Evolutionary conservation across 345 rosid species (phyloP), one percentile per base, ranked within the genome.

Genomic region (Stellera chamaejasme): DNA sequence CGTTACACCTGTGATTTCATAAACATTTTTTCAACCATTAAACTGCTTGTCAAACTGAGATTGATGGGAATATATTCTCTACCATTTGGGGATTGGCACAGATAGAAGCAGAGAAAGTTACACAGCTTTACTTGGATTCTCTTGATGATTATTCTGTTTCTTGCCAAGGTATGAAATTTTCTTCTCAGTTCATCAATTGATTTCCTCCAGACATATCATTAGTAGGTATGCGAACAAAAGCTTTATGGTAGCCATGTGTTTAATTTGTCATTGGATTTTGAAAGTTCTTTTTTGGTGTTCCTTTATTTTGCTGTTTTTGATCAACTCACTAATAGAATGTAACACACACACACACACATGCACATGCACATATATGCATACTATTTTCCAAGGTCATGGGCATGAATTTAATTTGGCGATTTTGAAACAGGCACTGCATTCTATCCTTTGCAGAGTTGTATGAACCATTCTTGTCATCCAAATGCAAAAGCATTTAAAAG

Each of bases 401-500:
- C 11, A 46, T 46, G 8, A 1, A 46, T 46, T 16, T 46, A 5
- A 46, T 46, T 2, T 46, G 19, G n/a, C 0, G 12, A 36, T 59
- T 53, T 66, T 60, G 65, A 63, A 27, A 49, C 50, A 92, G 98
- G 98, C 62, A 79, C 87, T n/a, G 96, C 95, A 10, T 92, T 92
- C 79, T 92, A 77, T 78, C 91, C 98, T 50, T 54, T 92, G 61
- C 93, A 88, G 68, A 88, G 98, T 65, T 88, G 98, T 65, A 75
- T 86, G 90, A 92, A 92, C 72, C 96, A 92, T 69, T 88, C 98
- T 0, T 92, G 98, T 64, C 72, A 63, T 64, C 96, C 98, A 27
- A 88, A 81, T 63, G 88, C 96, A 52, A 84, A 77, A 71, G 98
- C 98, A 50, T 92, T 92, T 79, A 92, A 88, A 78, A 77, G 98